Evolutionary conservation across 2,329 filamentous ascomycete species (phyloP).

Genomic region (Aureobasidium vineae): DNA sequence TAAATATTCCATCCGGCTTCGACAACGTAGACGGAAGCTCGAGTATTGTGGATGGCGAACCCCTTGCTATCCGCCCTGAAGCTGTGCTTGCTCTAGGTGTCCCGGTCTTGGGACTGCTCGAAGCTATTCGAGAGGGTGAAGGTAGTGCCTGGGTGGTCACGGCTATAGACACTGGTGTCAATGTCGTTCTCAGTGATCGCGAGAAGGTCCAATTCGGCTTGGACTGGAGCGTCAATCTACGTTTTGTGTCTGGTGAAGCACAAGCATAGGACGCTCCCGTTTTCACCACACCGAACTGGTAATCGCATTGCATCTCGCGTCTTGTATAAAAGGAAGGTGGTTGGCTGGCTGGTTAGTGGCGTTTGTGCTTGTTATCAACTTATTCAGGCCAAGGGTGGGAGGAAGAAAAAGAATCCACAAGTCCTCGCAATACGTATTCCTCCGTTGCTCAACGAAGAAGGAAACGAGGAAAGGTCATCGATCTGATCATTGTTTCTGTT

Average conservation of each 20-base stretch:
- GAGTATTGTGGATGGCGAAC: conserved; percentile 66
- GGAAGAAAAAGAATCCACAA: too few species aligned
- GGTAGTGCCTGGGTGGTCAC: conserved; percentile 68
- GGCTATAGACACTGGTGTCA: conserved; percentile 83
- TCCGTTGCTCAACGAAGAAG: too few species aligned
- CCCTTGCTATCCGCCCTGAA: conserved; percentile 75
- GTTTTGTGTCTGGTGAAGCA: conserved; percentile 35
- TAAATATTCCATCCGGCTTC: conserved; percentile 90
- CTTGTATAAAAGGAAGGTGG: neutral
- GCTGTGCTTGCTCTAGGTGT: conserved; percentile 83
- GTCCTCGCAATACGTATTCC: too few species aligned
- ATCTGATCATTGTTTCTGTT: too few species aligned
- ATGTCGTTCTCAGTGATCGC: conserved; percentile 77
- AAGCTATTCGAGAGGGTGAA: conserved; percentile 65
- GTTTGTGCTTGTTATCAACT: neutral
- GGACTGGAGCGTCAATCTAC: conserved; percentile 77
- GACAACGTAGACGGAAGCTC: conserved; percentile 72
- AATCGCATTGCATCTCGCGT: neutral
- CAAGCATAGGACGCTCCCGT: neutral
- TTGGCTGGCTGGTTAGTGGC: neutral
- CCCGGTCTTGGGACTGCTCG: conserved; percentile 79
- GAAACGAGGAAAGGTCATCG: too few species aligned
- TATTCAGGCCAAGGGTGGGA: too few species aligned
- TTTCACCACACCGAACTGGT: neutral
- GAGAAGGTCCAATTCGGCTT: conserved; percentile 86